Conservation (phyloP, 768 basidiomycete species). For the Kwoniella sp. region DNA sequence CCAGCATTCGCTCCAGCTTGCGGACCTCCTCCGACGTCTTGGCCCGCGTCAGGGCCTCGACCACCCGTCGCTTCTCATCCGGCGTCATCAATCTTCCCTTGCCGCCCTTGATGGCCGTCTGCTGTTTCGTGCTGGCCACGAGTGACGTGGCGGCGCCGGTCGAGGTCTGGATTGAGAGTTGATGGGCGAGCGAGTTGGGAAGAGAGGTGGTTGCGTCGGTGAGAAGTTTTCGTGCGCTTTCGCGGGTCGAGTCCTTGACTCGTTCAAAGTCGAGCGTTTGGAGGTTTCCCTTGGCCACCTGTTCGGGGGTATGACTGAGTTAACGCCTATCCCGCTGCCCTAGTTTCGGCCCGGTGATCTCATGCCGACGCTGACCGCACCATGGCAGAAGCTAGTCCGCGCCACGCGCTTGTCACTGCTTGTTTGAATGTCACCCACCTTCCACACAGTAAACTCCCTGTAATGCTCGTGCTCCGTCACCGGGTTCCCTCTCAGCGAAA, state of each 20-base stretch:
- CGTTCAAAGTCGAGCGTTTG: conserved; percentile 49
- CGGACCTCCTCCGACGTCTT: conserved; percentile 47
- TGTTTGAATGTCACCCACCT: too few relatives aligned
- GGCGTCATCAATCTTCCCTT: conserved; percentile 50
- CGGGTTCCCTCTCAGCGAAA: conserved; percentile 48
- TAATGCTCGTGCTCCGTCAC: conserved; percentile 48
- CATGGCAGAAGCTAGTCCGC: too few relatives aligned
- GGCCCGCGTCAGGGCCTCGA: conserved; percentile 46
- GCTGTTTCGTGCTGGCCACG: conserved; percentile 1
- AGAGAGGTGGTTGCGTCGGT: conserved; percentile 34
- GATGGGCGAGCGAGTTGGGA: conserved; percentile 47
- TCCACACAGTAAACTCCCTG: conserved; percentile 48
- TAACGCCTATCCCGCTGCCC: neutral
- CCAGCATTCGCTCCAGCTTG: conserved; percentile 49
- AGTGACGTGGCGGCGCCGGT: conserved; percentile 12
- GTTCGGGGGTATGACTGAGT: neutral
- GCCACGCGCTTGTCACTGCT: neutral
- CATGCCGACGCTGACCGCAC: too few relatives aligned
- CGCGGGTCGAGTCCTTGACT: conserved; percentile 49
- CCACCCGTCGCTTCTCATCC: conserved; percentile 49
- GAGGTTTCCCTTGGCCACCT: conserved; percentile 45
- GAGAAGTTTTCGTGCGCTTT: conserved; percentile 36
- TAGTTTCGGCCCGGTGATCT: neutral
- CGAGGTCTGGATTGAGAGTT: conserved; percentile 36
- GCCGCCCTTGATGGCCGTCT: conserved; percentile 24